A percentile compares a stretch with the other conserved stretches of the same genome.
Evolutionary conservation across 129 eudicot species (phyloP).

Genomic region (Pulicaria dysenterica): DNA sequence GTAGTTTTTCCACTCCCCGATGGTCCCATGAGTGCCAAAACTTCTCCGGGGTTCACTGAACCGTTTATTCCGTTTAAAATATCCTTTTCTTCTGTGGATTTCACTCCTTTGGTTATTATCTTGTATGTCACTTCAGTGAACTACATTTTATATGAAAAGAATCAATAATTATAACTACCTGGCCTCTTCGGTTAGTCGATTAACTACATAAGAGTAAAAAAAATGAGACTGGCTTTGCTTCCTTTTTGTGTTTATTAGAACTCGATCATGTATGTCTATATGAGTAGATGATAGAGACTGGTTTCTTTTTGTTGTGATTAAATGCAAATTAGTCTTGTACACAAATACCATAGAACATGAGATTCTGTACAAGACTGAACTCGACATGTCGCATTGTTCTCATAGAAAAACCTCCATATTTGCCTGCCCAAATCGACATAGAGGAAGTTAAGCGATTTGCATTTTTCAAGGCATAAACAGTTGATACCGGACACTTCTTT

Average conservation of each 20-base stretch:
- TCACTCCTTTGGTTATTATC: conserved; percentile 64
- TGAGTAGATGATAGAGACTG: background rate
- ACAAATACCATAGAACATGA: conserved; percentile 50
- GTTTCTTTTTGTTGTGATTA: background rate
- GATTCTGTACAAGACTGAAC: conserved; percentile 78
- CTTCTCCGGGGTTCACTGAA: conserved; percentile 80
- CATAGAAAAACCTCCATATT: conserved; percentile 48
- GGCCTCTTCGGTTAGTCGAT: background rate
- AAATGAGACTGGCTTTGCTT: conserved; percentile 7
- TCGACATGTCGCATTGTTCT: conserved; percentile 52
- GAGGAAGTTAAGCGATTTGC: conserved; percentile 40
- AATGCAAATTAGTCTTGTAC: conserved; percentile 62
- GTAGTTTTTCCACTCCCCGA: conserved; percentile 95
- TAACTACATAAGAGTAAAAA: background rate
- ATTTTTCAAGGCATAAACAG: conserved; percentile 15
- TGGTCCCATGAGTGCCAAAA: conserved; percentile 93
- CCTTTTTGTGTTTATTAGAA: background rate
- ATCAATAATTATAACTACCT: background rate
- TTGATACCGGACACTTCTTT: conserved; percentile 15
- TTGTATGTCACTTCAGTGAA: conserved; percentile 78
- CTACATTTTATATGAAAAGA: conserved; percentile 44
- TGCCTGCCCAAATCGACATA: conserved; percentile 60
- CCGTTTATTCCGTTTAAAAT: conserved; percentile 78
- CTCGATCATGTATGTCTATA: background rate
- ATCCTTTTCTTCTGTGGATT: conserved; percentile 57